Percentiles rank a stretch among this genome's conserved stretches.
phyloP scores from a whole-genome alignment of 208 protist genomes.

The Porcisia deanei region DNA sequence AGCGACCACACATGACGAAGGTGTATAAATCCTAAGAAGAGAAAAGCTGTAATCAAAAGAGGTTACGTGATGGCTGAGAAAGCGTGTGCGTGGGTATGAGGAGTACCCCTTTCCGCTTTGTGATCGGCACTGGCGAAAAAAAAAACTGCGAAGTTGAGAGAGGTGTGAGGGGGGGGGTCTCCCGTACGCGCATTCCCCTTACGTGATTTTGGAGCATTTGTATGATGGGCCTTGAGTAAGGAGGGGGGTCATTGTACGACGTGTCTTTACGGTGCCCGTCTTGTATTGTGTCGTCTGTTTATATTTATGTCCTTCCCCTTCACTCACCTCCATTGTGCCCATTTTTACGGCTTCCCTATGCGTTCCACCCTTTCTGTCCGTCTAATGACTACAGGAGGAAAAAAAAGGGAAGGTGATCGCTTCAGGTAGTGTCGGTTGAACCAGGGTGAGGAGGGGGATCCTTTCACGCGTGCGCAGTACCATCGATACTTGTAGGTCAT shows the following conservation, averaged over 20 bases:
- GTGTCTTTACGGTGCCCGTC: neutral
- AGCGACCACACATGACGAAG: neutral
- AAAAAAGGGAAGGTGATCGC: neutral
- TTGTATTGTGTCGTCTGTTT: no score
- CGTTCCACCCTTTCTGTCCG: no score
- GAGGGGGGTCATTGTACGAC: no score
- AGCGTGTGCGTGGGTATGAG: neutral
- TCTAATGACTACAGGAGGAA: neutral
- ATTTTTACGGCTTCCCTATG: neutral
- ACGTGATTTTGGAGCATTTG: neutral
- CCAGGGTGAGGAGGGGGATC: neutral
- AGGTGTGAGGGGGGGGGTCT: no score
- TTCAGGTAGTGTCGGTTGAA: neutral
- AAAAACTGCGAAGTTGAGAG: neutral
- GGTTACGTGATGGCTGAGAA: neutral
- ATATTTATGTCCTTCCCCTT: neutral
- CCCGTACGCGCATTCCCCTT: neutral
- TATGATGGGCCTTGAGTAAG: no score
- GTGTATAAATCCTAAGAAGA: neutral
- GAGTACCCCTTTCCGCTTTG: no score
- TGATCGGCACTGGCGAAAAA: neutral
- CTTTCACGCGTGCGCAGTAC: neutral
- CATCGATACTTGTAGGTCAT: neutral
- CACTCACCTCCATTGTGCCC: neutral
- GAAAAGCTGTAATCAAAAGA: neutral